Base-by-base conservation (phyloP, 1,284 basidiomycete species). In the Afroboletus lepidellus region DNA sequence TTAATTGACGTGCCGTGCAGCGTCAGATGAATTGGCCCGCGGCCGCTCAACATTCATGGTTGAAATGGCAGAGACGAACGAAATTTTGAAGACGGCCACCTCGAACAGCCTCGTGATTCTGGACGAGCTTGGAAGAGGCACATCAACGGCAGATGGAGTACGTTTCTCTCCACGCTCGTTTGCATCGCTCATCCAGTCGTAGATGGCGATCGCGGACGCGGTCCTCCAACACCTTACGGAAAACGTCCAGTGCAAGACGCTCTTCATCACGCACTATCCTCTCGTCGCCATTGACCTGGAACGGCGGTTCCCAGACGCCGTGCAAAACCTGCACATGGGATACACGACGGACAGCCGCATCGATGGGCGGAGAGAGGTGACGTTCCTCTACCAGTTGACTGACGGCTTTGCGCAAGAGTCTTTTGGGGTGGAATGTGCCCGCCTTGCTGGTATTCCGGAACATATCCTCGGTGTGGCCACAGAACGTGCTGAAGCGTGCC, bases 231-330 rank as follows among this genome's bases (percentile, higher is more conserved):
- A 93, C 54, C 76, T 96, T 4, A 77, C 89, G 3, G 70, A 79
- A 58, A 70, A 68, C 0, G 78, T 78, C 24, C 79, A 78, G 56
- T 88, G 87, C 74, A 90, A 89, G 67, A 92, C 92, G 0, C 72
- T 96, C n/a, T 97, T 97, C 68, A 94, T 96, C 59, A 97, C 94
- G 0, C 94, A 97, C 65, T 97, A 95, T 62, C 93, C 93, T 1
- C 74, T 85, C 60, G 73, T 93, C 50, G 81, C 87, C 51, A 72
- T 78, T 49, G 81, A 81, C 38, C 59, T 85, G 12, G 78, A 79
- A 57, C 73, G 73, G 27, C 75, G 73, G 53, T 84, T 78, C 63
- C 80, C 83, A 1, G 51, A 59, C 8, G 75, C 83, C 15, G 75
- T 95, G 27, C 77, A 83, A 56, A 93, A 93, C 64, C 71, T 88